Evolutionary conservation across 2,329 filamentous ascomycete species (phyloP), one percentile per base, ranked within the genome.

Genomic region (Sordariomycetes sp.): DNA sequence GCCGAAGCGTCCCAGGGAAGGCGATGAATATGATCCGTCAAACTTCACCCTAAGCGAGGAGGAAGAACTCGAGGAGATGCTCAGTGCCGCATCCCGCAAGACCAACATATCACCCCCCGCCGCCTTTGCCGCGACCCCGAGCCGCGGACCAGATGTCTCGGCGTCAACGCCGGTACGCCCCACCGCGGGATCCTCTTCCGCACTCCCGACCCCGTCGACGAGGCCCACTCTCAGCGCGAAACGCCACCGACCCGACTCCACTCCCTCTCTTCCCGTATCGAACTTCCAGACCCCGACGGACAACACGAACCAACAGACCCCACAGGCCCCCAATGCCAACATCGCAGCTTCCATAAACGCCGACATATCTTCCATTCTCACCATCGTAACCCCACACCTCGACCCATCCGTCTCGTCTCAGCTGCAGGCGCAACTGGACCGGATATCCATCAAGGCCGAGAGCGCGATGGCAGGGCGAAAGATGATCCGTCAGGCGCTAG

Each of bases 401-500:
- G 72, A 50, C 12, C n/a, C 45, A 7, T 10, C 45, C 45, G 45
- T 24, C 45, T 24, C 83, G 67, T 62, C 64, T 1, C 64, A 84
- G 5, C 72, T 86, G 1, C 67, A 67, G 15, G 69, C 67, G 50
- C 70, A 76, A 57, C 71, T 89, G 35, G 73, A 76, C 39, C 77
- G 70, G 52, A 76, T 87, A 61, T 78, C 80, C 17, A 69, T 83
- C 55, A 77, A 75, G 55, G 75, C 77, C 0, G 80, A 78, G 63
- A 87, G 87, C 0, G 74, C 87, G 22, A 74, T 75, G 45, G 78
- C 78, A 60, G 85, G 86, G 0, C 74, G 87, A 2, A 86, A 92
- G 59, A 78, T 85, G 7, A 77, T 80, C 3, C 72, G 87, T n/a
- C 67, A 79, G 10, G 79, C 77, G 3, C 65, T 89, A 36, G 83